Conservation (phyloP, 2,329 filamentous ascomycete species). For the Aspergillus uvarum region DNA sequence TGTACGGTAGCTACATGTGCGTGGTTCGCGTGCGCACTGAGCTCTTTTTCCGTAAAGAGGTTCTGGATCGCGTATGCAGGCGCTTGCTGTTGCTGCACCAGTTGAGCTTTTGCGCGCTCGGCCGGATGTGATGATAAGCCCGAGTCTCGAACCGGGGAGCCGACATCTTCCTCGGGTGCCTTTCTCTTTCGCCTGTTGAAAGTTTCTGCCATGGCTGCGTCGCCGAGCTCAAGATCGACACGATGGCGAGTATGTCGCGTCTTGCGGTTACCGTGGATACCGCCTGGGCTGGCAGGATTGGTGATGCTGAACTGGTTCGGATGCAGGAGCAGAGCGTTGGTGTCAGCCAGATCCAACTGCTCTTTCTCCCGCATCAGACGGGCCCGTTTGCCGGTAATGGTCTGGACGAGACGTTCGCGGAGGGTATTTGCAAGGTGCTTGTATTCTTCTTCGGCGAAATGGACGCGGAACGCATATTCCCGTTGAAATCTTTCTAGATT, state of each 20-base stretch:
- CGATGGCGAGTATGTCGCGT: conserved; percentile 62
- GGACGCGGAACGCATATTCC: conserved; percentile 59
- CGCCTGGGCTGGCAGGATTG: conserved; percentile 63
- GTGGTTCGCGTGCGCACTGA: conserved; percentile 60
- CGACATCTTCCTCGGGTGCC: conserved; percentile 57
- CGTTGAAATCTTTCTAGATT: conserved; percentile 57
- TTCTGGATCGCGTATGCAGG: conserved; percentile 61
- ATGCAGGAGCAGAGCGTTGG: conserved; percentile 63
- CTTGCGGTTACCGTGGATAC: conserved; percentile 60
- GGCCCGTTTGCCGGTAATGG: conserved; percentile 57
- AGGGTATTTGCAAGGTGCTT: conserved; percentile 58
- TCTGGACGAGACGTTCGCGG: conserved; percentile 60
- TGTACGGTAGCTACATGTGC: conserved; percentile 60
- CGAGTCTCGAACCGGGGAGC: conserved; percentile 55
- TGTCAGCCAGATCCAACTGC: conserved; percentile 65
- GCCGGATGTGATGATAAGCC: conserved; percentile 48
- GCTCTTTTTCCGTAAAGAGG: conserved; percentile 68
- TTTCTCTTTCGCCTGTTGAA: conserved; percentile 61
- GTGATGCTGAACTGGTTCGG: conserved; percentile 67
- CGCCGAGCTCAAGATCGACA: conserved; percentile 52
- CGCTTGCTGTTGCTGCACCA: conserved; percentile 58
- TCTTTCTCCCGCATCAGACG: conserved; percentile 65
- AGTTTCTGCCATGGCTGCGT: conserved; percentile 47
- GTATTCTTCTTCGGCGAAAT: conserved; percentile 64
- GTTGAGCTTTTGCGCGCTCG: conserved; percentile 55